These are phyloP conservation scores for Sugiyamaella lignohabitans DNA, from an alignment of 805 yeast species.

Conservation along the genomic window DNA sequence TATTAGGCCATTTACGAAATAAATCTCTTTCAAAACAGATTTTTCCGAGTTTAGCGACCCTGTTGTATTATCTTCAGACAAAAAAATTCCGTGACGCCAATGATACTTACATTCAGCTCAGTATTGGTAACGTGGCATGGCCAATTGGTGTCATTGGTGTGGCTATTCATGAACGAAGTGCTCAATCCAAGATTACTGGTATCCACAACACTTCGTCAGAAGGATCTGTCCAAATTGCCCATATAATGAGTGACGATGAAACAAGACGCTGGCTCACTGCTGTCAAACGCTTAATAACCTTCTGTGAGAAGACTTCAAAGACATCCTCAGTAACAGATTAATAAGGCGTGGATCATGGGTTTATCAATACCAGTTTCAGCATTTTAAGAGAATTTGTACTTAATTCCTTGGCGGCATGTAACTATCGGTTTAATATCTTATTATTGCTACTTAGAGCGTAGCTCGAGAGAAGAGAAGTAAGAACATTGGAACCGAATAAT, in stretches of 20 bases:
- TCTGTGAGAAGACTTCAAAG: constrained; percentile 31
- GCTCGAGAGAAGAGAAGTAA: too few relatives aligned
- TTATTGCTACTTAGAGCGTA: too few relatives aligned
- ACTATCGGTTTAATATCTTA: too few relatives aligned
- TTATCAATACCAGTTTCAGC: too few relatives aligned
- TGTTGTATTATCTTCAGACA: constrained; percentile 54
- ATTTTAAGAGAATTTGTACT: too few relatives aligned
- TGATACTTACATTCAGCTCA: constrained; percentile 64
- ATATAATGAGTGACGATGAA: constrained; percentile 70
- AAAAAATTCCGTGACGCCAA: constrained; percentile 47
- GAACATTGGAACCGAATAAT: too few relatives aligned
- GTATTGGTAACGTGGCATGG: constrained; percentile 88
- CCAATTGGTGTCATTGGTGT: constrained; percentile 80
- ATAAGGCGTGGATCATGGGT: too few relatives aligned
- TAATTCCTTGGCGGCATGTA: too few relatives aligned
- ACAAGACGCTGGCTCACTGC: constrained; percentile 74
- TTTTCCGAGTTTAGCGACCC: constrained; percentile 51
- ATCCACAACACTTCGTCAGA: constrained; percentile 26
- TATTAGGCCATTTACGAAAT: constrained; percentile 49
- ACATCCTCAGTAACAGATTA: too few relatives aligned
- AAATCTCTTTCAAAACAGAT: constrained; percentile 35
- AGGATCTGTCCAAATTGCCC: constrained; percentile 39
- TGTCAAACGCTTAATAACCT: constrained; percentile 65
- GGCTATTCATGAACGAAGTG: constrained; percentile 72
- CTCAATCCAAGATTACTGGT: constrained; percentile 52